These are phyloP conservation scores for Salix caprea DNA, from an alignment of 345 rosid genomes.

Conservation along the genomic window DNA sequence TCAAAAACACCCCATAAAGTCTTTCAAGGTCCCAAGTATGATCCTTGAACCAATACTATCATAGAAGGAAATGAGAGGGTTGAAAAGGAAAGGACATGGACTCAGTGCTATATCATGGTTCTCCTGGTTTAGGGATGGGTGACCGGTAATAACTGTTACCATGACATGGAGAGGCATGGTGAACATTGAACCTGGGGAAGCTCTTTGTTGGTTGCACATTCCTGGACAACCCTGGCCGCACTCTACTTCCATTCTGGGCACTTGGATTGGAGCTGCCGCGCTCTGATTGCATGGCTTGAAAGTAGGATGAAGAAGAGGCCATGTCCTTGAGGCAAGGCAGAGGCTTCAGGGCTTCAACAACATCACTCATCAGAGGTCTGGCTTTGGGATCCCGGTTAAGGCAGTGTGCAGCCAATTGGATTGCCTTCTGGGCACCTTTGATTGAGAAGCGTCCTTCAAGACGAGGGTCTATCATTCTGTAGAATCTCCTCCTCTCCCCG, in stretches of 20 bases:
- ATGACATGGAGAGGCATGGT: constrained; percentile 19
- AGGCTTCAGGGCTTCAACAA: constrained; percentile 16
- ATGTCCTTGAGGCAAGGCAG: constrained; percentile 18
- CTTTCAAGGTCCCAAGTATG: neutral
- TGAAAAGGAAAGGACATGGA: neutral
- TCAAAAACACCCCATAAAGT: neutral
- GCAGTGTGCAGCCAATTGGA: constrained; percentile 21
- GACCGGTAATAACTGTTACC: constrained; percentile 13
- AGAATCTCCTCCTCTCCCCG: constrained; percentile 13
- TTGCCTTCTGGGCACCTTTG: constrained; percentile 21
- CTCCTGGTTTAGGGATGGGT: constrained; percentile 3
- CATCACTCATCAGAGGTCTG: constrained; percentile 23
- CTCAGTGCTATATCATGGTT: neutral
- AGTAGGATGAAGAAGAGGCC: constrained; percentile 30
- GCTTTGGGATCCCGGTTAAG: constrained; percentile 21
- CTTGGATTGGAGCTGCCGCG: constrained; percentile 2
- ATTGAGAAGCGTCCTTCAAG: constrained; percentile 23
- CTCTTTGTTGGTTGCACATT: constrained; percentile 14
- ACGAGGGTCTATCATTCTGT: constrained; percentile 17
- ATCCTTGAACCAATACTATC: neutral
- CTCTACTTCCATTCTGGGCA: constrained; percentile 10
- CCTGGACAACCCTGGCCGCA: constrained; percentile 15
- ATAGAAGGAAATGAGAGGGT: neutral
- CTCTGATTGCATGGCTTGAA: constrained; percentile 25
- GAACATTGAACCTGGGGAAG: constrained; percentile 7